These are phyloP conservation scores for Calonectria pseudoreteaudii DNA, from an alignment of 2,329 filamentous ascomycete genomes.

Conservation along the genomic window DNA sequence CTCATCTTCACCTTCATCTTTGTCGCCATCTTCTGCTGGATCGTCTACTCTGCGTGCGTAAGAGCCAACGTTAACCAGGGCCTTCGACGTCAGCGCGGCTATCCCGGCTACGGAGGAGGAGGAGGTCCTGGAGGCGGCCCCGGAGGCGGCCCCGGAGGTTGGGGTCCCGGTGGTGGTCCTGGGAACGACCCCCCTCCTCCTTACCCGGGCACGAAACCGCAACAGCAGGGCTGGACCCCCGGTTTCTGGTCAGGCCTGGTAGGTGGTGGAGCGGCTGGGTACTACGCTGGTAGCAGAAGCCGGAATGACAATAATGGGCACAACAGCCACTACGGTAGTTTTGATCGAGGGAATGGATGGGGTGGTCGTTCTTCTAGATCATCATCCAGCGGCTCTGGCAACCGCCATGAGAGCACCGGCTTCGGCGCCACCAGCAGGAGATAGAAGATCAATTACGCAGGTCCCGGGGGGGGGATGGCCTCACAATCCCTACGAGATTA, in stretches of 20 bases:
- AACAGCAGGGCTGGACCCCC: conserved; percentile 70
- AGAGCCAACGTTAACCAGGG: conserved; percentile 26
- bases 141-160: conserved; percentile 49
- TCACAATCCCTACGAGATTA: neutral
- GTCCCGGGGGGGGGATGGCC: neutral
- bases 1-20: conserved; percentile 73
- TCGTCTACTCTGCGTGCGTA: conserved; percentile 67
- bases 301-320: conserved; percentile 50
- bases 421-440: conserved; percentile 77
- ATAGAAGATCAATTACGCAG: conserved; percentile 42
- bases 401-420: conserved; percentile 75
- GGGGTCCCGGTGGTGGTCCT: conserved; percentile 51
- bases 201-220: conserved; percentile 54
- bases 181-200: conserved; percentile 66
- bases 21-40: conserved; percentile 68
- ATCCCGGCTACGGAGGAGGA: conserved; percentile 42
- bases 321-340: conserved; percentile 49
- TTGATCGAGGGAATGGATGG: conserved; percentile 47
- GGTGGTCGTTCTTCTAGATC: conserved; percentile 45
- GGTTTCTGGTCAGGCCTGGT: conserved; percentile 81
- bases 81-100: conserved; percentile 26
- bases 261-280: conserved; percentile 76
- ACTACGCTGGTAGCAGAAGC: conserved; percentile 64
- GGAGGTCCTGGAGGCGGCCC: neutral
- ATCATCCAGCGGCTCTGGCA: conserved; percentile 52